Percentiles rank a stretch among this genome's conserved stretches.
phyloP scores from a whole-genome alignment of 805 yeast genomes.

The Candida piceae region DNA sequence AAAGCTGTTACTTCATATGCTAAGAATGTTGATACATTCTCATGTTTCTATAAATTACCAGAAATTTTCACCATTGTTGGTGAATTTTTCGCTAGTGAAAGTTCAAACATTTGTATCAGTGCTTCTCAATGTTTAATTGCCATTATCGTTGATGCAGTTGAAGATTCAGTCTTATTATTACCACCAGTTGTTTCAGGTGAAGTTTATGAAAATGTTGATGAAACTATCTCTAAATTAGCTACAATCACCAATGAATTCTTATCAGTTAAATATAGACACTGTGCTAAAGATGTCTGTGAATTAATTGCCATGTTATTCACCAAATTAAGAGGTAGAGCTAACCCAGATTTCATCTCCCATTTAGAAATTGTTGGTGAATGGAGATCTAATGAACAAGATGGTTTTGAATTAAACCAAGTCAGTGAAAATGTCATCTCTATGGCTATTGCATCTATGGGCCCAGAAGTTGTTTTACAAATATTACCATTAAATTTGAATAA shows the following conservation, averaged over 20 bases:
- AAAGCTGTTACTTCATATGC: constrained; percentile 64
- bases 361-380: constrained; percentile 76
- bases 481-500: constrained; percentile 76
- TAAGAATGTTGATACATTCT: constrained; percentile 39
- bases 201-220: constrained; percentile 52
- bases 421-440: constrained; percentile 78
- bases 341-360: constrained; percentile 65
- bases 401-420: constrained; percentile 63
- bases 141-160: constrained; percentile 59
- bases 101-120: constrained; percentile 57
- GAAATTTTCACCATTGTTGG: constrained; percentile 50
- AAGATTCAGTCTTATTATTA: constrained; percentile 50
- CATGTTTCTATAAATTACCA: constrained; percentile 54
- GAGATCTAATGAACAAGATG: constrained; percentile 71
- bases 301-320: constrained; percentile 57
- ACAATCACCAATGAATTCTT: constrained; percentile 51
- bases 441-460: constrained; percentile 79
- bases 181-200: constrained; percentile 48
- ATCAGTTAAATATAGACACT: constrained; percentile 68
- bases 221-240: constrained; percentile 45
- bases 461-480: constrained; percentile 67
- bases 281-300: constrained; percentile 70
- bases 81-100: constrained; percentile 64
- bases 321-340: constrained; percentile 58
- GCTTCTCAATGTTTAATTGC: constrained; percentile 88